Base-by-base conservation (phyloP, 2,329 filamentous ascomycete genomes). In the Exophiala viscosa region DNA sequence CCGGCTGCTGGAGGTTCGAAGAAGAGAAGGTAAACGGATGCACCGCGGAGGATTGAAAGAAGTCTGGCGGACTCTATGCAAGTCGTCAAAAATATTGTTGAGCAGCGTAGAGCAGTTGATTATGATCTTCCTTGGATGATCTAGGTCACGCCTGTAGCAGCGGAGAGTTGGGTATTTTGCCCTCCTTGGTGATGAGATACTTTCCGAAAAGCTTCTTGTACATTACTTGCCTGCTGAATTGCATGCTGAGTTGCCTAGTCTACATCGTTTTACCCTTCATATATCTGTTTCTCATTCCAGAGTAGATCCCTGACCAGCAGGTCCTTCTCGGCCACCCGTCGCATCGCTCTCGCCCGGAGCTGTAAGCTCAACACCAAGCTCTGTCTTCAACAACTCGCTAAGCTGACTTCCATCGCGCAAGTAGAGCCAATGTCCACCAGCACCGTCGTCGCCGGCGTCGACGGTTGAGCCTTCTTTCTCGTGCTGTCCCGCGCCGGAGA, bases 341-440 rank as follows among this genome's bases (percentile, higher is more conserved):
- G 39, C 49, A 34, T 56, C 54, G n/a, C 36, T 34, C 32, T 55
- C 56, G 11, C 46, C 45, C 28, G 33, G 31, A 28, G 45, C 45
- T 3, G 69, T 66, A 48, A 89, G 69, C 55, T 84, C 78, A 44
- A 96, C 74, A 2, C 82, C 84, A 44, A 96, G 74, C 75, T 99
- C 93, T 58, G 84, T 77, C 58, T 82, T 78, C 64, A 97, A 71
- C 50, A 97, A 69, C 33, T 86, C 80, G 33, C 79, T 84, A 65
- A 99, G 73, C 39, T 83, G 87, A 43, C 81, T 83, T n/a, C 86
- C 86, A 69, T 97, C 91, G 43, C 92, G 79, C 52, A 89, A 71
- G 68, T 96, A 97, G 43, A 97, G 79, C 93, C 93, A 99, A 58
- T 86, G 80, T 28, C 89, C 88, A 49, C 66, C 69, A 15, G 63